phyloP scores from a whole-genome alignment of 768 basidiomycete genomes.

The Filobasidium wieringae region DNA sequence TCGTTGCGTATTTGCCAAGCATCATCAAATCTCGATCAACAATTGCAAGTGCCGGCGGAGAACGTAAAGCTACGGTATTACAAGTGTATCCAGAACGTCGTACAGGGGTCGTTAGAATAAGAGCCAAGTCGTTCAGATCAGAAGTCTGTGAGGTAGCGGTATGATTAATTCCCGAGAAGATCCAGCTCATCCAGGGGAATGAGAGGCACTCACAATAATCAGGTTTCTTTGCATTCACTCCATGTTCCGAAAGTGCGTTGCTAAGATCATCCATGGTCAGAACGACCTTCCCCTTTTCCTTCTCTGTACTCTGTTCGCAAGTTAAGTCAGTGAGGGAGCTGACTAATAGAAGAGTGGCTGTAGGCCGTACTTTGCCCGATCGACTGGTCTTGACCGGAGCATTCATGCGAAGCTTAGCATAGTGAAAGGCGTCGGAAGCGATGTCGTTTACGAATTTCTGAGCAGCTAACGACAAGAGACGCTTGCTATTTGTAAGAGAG shows the following conservation, averaged over 20 bases:
- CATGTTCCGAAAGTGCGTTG: conserved; percentile 86
- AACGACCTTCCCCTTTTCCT: conserved; percentile 67
- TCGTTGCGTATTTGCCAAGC: too few relatives aligned
- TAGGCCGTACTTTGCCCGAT: conserved; percentile 42
- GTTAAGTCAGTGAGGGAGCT: too few relatives aligned
- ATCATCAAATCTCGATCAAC: too few relatives aligned
- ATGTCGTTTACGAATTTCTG: conserved; percentile 98
- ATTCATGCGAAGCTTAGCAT: conserved; percentile 70
- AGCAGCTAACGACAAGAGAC: conserved; percentile 83
- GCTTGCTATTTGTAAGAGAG: conserved; percentile 51
- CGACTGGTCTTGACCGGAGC: conserved; percentile 25
- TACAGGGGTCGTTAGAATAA: too few relatives aligned
- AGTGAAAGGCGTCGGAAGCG: conserved; percentile 90
- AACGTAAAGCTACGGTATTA: too few relatives aligned
- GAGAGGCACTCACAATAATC: conserved; percentile 65
- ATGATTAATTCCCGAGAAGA: too few relatives aligned
- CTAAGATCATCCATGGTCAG: conserved; percentile 96
- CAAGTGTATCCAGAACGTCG: too few relatives aligned
- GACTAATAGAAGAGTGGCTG: too few relatives aligned
- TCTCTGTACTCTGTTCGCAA: conserved; percentile 5
- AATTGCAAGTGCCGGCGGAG: too few relatives aligned
- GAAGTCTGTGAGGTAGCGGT: too few relatives aligned
- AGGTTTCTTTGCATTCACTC: conserved; percentile 84
- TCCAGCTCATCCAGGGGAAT: too few relatives aligned
- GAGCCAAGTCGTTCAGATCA: too few relatives aligned